A percentile compares a stretch with the other conserved stretches of the same genome.
Conservation (phyloP, 768 basidiomycete genomes). For the Steccherinum ochraceum region DNA sequence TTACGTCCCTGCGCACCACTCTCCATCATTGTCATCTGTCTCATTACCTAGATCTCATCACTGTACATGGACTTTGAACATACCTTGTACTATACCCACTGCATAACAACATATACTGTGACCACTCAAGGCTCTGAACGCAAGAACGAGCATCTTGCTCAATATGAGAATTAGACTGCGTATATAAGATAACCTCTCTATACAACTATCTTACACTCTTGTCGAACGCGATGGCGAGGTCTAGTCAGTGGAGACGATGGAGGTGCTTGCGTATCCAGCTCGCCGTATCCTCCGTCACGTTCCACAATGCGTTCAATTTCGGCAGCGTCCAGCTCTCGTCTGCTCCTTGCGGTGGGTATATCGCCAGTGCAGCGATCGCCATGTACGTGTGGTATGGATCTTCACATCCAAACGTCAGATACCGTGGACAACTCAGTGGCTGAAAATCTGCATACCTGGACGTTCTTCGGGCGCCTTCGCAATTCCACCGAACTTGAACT, state of each 20-base stretch:
- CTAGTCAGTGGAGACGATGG: too few species aligned
- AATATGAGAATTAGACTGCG: too few species aligned
- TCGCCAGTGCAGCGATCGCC: conserved; percentile 72
- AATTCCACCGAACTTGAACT: conserved; percentile 87
- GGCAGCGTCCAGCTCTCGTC: conserved; percentile 48
- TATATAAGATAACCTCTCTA: too few species aligned
- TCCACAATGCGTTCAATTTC: conserved; percentile 62
- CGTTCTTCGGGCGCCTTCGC: conserved; percentile 74
- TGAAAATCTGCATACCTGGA: conserved; percentile 49
- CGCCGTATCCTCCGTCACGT: conserved; percentile 60
- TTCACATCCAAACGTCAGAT: conserved; percentile 19
- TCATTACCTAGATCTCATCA: too few species aligned
- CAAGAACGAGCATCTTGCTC: too few species aligned
- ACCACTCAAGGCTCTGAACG: too few species aligned
- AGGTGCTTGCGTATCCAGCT: conserved; percentile 62
- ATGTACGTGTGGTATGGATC: conserved; percentile 97
- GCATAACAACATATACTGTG: not conserved
- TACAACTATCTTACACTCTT: too few species aligned
- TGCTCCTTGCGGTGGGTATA: conserved; percentile 39
- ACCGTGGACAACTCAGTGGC: not conserved
- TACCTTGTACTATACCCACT: not conserved
- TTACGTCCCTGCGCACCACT: not conserved
- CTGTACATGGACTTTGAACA: not conserved
- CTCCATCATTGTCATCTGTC: not conserved
- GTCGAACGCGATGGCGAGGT: too few species aligned